Conservation (phyloP, 495 filamentous ascomycete genomes). For the Halenospora varia region DNA sequence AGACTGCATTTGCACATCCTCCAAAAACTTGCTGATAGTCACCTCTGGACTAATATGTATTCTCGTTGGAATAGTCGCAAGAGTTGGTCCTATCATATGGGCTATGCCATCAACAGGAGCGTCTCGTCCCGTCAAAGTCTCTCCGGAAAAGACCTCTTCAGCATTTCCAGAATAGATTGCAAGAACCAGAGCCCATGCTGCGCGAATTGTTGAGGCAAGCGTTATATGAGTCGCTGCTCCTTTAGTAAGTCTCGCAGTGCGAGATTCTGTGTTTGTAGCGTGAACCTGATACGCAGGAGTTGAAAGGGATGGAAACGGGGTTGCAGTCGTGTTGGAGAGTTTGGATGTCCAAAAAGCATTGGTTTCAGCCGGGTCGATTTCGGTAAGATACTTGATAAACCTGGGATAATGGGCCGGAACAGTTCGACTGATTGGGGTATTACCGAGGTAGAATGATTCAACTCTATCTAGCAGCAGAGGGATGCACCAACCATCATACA, state of each 20-base stretch:
- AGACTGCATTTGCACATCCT: constrained; percentile 46
- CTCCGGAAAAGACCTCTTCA: constrained; percentile 47
- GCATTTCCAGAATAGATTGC: constrained; percentile 7
- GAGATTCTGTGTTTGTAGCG: not conserved
- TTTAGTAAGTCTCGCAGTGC: not conserved
- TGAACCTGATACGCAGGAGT: constrained; percentile 1
- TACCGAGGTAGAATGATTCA: not conserved
- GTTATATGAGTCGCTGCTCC: not conserved
- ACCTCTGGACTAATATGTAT: constrained; percentile 34
- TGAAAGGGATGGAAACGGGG: not conserved
- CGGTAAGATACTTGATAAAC: constrained; percentile 1
- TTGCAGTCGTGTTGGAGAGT: not conserved
- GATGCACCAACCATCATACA: constrained; percentile 69
- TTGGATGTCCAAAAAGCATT: constrained; percentile 1
- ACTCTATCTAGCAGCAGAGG: constrained; percentile 37
- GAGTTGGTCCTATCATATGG: constrained; percentile 53
- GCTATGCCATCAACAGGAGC: constrained; percentile 46
- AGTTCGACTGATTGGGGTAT: too few relatives aligned
- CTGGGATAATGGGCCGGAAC: not conserved
- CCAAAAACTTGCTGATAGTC: constrained; percentile 33
- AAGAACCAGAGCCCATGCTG: constrained; percentile 37
- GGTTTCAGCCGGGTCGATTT: not conserved
- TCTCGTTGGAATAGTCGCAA: constrained; percentile 62
- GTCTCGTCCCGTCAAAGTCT: constrained; percentile 56
- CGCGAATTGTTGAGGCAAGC: constrained; percentile 21